Evolutionary conservation across 2,329 filamentous ascomycete species (phyloP).

Genomic region (Moelleriella libera): DNA sequence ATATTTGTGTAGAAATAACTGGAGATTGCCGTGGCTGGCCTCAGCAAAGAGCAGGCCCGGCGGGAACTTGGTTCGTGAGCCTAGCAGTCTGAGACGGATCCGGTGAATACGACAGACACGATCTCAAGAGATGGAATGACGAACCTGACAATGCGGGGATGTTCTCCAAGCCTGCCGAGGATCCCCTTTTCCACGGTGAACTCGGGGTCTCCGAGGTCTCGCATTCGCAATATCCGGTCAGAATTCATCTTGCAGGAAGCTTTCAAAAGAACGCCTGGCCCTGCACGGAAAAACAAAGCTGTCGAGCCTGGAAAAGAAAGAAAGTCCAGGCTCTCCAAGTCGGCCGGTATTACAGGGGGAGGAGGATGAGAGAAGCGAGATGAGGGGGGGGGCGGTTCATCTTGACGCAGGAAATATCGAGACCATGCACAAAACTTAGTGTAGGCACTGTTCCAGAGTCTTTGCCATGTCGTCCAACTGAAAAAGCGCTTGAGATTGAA

Average conservation of each 20-base stretch:
- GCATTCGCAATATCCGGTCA: conserved; percentile 3
- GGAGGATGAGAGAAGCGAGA: background rate
- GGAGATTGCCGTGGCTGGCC: conserved; percentile 8
- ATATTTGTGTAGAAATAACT: conserved; percentile 5
- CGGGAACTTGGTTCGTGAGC: conserved; percentile 1
- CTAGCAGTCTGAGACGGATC: background rate
- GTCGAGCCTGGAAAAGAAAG: conserved; percentile 5
- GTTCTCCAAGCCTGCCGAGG: conserved; percentile 3
- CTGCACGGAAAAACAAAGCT: conserved; percentile 6
- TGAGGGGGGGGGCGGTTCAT: background rate
- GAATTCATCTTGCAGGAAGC: conserved; percentile 2
- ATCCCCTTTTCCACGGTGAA: conserved; percentile 5
- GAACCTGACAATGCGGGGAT: conserved; percentile 5
- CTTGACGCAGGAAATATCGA: background rate
- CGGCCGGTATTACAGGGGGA: background rate
- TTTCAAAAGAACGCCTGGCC: conserved; percentile 4
- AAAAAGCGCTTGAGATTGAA: background rate
- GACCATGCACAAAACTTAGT: background rate
- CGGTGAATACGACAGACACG: background rate
- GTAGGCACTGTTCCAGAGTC: background rate
- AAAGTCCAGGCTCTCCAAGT: conserved; percentile 3
- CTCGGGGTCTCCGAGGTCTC: conserved; percentile 2
- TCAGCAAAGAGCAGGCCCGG: conserved; percentile 7
- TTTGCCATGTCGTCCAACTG: background rate
- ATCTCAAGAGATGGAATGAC: background rate